A percentile compares a stretch with the other conserved stretches of the same genome.
These are phyloP conservation scores for Solanum aculeatissimum DNA, from an alignment of 305 asterid genomes.

Conservation along the genomic window DNA sequence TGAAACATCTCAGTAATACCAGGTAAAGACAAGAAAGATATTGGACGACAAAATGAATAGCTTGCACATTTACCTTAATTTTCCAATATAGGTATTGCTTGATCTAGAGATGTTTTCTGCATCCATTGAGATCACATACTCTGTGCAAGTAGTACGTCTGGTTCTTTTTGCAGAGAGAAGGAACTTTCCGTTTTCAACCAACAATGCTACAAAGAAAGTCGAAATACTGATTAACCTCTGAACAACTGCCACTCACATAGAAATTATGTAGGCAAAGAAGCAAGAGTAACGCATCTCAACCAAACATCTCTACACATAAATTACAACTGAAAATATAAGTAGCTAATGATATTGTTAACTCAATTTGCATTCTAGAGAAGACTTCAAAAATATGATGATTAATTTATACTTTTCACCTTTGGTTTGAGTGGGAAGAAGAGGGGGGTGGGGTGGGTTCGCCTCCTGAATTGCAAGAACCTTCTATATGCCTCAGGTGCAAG, in stretches of 20 bases:
- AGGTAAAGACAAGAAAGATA: not conserved
- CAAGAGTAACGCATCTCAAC: not conserved
- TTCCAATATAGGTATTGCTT: slow-evolving; percentile 77
- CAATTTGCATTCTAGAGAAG: not conserved
- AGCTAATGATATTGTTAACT: not conserved
- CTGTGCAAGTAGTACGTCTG: slow-evolving; percentile 86
- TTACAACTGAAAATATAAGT: not conserved
- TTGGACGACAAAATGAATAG: not conserved
- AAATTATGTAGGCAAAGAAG: not conserved
- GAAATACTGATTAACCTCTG: not conserved
- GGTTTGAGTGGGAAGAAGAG: not conserved
- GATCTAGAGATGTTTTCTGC: slow-evolving; percentile 86
- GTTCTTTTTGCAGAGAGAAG: slow-evolving; percentile 93
- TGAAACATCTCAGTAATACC: not conserved
- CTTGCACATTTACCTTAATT: slow-evolving; percentile 43
- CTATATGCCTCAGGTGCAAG: not conserved
- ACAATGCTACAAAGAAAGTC: slow-evolving; percentile 42
- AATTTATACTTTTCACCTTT: not conserved
- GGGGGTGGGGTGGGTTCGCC: not conserved
- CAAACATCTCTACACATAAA: not conserved
- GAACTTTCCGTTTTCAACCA: slow-evolving; percentile 90
- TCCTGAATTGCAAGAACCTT: not conserved
- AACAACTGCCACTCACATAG: not conserved
- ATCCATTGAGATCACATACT: slow-evolving; percentile 85
- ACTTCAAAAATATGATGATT: not conserved